Conservation (phyloP, 345 rosid genomes). For the Eucalyptus regnans region DNA sequence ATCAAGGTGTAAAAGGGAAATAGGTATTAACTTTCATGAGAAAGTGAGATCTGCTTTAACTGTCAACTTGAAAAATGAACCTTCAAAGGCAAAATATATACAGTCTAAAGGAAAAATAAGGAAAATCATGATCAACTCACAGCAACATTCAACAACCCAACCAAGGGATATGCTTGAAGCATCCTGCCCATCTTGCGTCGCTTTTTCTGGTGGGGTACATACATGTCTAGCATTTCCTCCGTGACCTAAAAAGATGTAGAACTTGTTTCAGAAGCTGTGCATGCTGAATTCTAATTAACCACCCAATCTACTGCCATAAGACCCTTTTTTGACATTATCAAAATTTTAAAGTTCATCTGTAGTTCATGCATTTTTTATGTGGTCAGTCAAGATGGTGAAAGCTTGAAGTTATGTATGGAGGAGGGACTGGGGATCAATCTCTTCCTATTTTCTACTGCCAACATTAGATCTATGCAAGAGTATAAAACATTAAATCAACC, state of each 20-base stretch:
- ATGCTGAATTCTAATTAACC: neutral
- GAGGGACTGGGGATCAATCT: neutral
- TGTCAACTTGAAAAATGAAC: neutral
- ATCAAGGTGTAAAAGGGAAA: neutral
- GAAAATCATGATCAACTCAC: conserved; percentile 41
- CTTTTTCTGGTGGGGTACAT: neutral
- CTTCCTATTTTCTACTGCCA: neutral
- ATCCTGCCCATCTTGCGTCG: conserved; percentile 4
- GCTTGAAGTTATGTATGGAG: neutral
- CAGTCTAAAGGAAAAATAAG: neutral
- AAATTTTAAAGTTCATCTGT: neutral
- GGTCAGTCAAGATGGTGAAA: neutral
- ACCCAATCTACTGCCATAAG: neutral
- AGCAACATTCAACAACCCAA: conserved; percentile 71
- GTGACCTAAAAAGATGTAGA: neutral
- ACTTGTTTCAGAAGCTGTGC: neutral
- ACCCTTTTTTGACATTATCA: neutral
- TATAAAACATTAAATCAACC: neutral
- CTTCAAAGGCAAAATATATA: neutral
- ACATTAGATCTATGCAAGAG: neutral
- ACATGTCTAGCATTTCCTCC: neutral
- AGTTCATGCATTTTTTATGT: neutral
- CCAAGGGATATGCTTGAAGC: conserved; percentile 35
- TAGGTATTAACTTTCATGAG: neutral
- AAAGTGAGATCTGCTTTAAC: neutral